Evolutionary conservation across 2,329 filamentous ascomycete genomes (phyloP).

Genomic region (Diaporthe batatas): DNA sequence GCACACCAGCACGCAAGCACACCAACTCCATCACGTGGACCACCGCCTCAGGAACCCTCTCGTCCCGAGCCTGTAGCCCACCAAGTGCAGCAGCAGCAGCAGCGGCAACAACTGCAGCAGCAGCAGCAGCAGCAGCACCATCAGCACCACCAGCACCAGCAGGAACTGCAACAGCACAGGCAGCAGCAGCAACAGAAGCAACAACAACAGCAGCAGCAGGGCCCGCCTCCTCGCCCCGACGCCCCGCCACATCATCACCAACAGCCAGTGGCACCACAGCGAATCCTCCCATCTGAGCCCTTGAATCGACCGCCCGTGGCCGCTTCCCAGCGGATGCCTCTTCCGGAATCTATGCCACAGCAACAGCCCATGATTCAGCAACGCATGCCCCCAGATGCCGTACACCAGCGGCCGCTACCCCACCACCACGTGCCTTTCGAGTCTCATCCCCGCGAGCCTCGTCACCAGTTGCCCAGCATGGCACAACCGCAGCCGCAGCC

Average conservation of each 20-base stretch:
- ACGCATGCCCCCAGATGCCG: constrained; percentile 16
- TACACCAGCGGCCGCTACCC: constrained; percentile 10
- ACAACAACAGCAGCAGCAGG: neutral
- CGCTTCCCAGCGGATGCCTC: constrained; percentile 17
- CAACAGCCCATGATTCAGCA: constrained; percentile 30
- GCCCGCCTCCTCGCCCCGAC: neutral
- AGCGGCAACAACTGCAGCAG: neutral
- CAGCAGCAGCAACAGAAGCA: neutral
- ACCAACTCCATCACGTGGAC: neutral
- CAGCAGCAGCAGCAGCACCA: neutral
- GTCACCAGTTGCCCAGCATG: neutral
- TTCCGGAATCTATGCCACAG: constrained; percentile 11
- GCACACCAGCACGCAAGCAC: constrained; percentile 3
- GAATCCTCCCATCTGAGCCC: constrained; percentile 25
- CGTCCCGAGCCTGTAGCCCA: constrained; percentile 6
- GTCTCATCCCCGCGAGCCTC: constrained; percentile 9
- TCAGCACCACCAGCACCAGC: neutral
- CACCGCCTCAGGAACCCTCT: constrained; percentile 14
- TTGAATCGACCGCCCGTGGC: constrained; percentile 8
- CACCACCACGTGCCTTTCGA: constrained; percentile 4
- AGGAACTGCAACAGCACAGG: neutral
- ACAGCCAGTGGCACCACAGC: constrained; percentile 15
- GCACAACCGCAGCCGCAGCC: neutral
- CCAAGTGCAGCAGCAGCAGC: neutral
- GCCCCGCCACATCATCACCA: constrained; percentile 12